A percentile compares a stretch with the other conserved stretches of the same genome.
Evolutionary conservation across 2,329 filamentous ascomycete genomes (phyloP).

Genomic region (Sclerotinia minor): DNA sequence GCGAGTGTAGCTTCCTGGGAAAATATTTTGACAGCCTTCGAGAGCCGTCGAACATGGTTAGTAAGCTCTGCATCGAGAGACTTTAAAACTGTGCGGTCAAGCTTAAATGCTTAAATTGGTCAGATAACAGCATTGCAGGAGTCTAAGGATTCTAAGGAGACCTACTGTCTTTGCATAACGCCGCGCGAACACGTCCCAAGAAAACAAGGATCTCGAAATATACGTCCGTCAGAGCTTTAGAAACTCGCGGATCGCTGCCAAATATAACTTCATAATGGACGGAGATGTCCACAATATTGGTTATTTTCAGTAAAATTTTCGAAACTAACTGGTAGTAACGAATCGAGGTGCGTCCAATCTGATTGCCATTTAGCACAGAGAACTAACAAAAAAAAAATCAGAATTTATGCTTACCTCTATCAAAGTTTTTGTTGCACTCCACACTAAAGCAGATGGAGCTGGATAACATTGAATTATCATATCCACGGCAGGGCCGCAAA

Average conservation of each 20-base stretch:
- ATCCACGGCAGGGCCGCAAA: constrained; percentile 21
- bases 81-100: constrained; percentile 18
- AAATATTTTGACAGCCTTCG: constrained; percentile 1
- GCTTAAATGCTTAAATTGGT: constrained; percentile 16
- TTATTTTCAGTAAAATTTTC: constrained; percentile 7
- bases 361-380: not conserved
- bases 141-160: too few species aligned
- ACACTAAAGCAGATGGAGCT: constrained; percentile 19
- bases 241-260: constrained; percentile 7
- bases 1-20: constrained; percentile 17
- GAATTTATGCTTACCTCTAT: constrained; percentile 9
- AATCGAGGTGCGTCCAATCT: constrained; percentile 22
- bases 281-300: constrained; percentile 15
- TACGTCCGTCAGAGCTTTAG: constrained; percentile 16
- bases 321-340: constrained; percentile 15
- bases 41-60: constrained; percentile 17
- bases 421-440: constrained; percentile 13
- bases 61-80: constrained; percentile 16
- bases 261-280: constrained; percentile 20
- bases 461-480: constrained; percentile 16
- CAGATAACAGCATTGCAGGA: not conserved
- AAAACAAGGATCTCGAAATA: constrained; percentile 21
- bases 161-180: constrained; percentile 18
- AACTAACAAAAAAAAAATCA: not conserved
- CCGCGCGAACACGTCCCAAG: constrained; percentile 2